Evolutionary conservation across 106 monocot species (phyloP).

Genomic region (Narthecium ossifragum): DNA sequence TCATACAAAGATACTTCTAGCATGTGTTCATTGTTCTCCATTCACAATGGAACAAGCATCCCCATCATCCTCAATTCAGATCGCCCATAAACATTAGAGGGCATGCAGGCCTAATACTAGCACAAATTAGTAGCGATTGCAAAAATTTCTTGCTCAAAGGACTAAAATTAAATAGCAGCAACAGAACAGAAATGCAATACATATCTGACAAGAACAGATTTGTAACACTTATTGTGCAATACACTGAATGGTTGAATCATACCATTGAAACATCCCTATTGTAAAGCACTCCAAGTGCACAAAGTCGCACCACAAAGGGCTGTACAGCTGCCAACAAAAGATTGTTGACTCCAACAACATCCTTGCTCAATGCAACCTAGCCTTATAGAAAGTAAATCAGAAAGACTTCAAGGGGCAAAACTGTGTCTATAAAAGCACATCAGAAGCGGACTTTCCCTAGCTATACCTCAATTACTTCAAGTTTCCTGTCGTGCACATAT

Average conservation of each 20-base stretch:
- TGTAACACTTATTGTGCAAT: background rate
- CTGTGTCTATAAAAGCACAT: background rate
- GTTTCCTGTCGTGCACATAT: slow-evolving; percentile 65
- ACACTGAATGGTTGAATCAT: slow-evolving; percentile 22
- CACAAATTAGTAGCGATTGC: no score
- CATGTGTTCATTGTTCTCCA: no score
- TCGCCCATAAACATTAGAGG: no score
- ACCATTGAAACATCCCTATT: slow-evolving; percentile 62
- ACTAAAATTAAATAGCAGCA: no score
- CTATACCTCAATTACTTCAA: slow-evolving; percentile 76
- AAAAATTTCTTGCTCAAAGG: no score
- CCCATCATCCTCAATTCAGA: no score
- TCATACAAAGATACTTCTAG: no score
- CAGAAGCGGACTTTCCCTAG: background rate
- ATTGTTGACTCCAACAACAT: slow-evolving; percentile 50
- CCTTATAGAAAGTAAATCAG: slow-evolving; percentile 15
- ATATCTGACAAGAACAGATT: background rate
- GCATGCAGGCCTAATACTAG: no score
- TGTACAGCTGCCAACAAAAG: slow-evolving; percentile 66
- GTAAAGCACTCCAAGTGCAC: slow-evolving; percentile 38
- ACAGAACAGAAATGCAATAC: no score
- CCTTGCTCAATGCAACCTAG: slow-evolving; percentile 69
- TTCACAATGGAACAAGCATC: no score
- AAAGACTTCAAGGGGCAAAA: background rate
- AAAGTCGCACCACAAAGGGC: slow-evolving; percentile 47